Conservation (phyloP, 129 eudicot species). For the Chrysanthemum lavandulifolium region DNA sequence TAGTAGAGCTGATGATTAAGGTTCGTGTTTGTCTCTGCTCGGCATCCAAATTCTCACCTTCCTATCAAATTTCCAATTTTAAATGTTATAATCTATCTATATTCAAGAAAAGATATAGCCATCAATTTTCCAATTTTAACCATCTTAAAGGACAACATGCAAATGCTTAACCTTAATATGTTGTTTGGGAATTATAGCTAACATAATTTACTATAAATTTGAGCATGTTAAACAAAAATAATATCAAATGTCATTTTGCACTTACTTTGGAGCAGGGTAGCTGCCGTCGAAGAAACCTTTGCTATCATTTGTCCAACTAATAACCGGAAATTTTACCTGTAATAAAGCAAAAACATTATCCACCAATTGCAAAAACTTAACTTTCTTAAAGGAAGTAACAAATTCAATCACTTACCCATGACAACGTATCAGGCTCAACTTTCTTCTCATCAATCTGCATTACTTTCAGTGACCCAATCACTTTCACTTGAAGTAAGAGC, state of each 20-base stretch:
- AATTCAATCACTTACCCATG: conserved; percentile 63
- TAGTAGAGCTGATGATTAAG: conserved; percentile 78
- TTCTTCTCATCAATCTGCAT: conserved; percentile 61
- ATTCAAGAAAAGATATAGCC: neutral
- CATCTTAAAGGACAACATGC: conserved; percentile 3
- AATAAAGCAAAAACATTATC: too few relatives aligned
- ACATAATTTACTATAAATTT: too few relatives aligned
- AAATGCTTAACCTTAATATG: neutral
- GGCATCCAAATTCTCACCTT: conserved; percentile 79
- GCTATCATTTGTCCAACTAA: conserved; percentile 53
- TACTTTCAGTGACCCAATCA: conserved; percentile 91
- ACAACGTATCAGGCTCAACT: conserved; percentile 71
- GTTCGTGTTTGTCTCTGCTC: conserved; percentile 78
- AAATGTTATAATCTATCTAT: neutral
- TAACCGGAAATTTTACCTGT: too few relatives aligned
- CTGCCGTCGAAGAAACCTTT: conserved; percentile 97
- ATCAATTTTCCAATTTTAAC: conserved; percentile 1
- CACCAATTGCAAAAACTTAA: neutral
- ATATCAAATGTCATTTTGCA: too few relatives aligned
- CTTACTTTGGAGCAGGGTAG: conserved; percentile 77
- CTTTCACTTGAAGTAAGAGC: conserved; percentile 92
- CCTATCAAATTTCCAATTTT: conserved; percentile 29
- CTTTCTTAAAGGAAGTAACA: neutral
- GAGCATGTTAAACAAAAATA: neutral
- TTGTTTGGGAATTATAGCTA: too few relatives aligned